Base-by-base conservation (phyloP, 768 basidiomycete species). In the Serendipita sp. region DNA sequence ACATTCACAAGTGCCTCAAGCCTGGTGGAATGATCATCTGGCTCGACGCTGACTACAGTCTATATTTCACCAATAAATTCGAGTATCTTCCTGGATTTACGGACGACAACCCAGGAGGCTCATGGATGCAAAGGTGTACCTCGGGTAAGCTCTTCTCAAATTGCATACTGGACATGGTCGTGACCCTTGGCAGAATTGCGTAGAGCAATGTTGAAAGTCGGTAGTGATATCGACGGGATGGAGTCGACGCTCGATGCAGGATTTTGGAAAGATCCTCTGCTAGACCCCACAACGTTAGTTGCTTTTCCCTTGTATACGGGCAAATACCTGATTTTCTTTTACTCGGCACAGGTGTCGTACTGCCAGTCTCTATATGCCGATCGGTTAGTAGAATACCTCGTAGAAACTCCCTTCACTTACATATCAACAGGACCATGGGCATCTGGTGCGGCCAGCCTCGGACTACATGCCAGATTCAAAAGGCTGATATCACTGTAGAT, bases 11-110 rank as follows among this genome's bases (percentile, higher is more conserved):
- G 5, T 58, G 53, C 30, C 53, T 58, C 53, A 28, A 34, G 33
- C 53, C 53, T n/a, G 53, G 53, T 58, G 53, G 53, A 2, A 58
- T 58, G 11, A 28, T 58, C 24, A 58, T 58, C 11, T 58, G 53
- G 53, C 17, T 58, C 20, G 53, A 58, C 20, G 31, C 31, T 11
- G 53, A 58, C 53, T 58, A 22, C 28, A 9, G 30, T 9, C 22
- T 58, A 11, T 58, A 24, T 9, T 26, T 26, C 11, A 33, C 22
- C 5, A n/a, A 58, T 13, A 22, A 31, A n/a, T 26, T 26, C n/a
- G 53, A n/a, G n/a, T 58, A 58, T 33, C 53, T 13, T 11, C 53
- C 22, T 1, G 13, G 13, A 4, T 13, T 11, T 31, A 58, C 24
- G 3, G 53, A 58, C 11, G 53, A 58, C 17, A 24, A 58, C 20